Evolutionary conservation across 106 monocot species (phyloP).

Genomic region (Alisma plantagoaquatica): DNA sequence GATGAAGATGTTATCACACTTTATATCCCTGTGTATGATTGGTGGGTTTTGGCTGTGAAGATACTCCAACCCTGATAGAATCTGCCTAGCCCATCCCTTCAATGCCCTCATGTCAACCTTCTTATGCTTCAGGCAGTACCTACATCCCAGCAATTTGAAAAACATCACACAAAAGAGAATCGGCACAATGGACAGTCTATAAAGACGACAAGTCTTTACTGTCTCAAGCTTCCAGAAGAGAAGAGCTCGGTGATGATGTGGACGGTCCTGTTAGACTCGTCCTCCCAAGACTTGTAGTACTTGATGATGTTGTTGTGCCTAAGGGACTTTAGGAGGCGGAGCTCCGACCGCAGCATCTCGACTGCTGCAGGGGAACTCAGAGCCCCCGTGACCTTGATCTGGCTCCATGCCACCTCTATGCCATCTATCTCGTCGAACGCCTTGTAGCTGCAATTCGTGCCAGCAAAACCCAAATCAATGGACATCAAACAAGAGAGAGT

Average conservation of each 20-base stretch:
- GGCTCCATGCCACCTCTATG: constrained; percentile 75
- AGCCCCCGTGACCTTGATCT: constrained; percentile 33
- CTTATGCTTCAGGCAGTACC: constrained; percentile 65
- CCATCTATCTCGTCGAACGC: constrained; percentile 65
- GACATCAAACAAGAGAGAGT: too few species aligned
- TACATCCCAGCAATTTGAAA: too few species aligned
- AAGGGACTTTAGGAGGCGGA: constrained; percentile 42
- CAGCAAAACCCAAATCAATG: too few species aligned
- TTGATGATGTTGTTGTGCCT: constrained; percentile 53
- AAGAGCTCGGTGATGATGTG: constrained; percentile 79
- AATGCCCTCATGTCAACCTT: constrained; percentile 66
- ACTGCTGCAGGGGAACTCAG: constrained; percentile 24
- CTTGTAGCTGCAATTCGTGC: constrained; percentile 47
- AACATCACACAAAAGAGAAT: too few species aligned
- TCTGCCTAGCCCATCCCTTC: constrained; percentile 69
- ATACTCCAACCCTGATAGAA: constrained; percentile 48
- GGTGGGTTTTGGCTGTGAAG: constrained; percentile 57
- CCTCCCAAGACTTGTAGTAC: constrained; percentile 56
- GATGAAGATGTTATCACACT: constrained; percentile 81
- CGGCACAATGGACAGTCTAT: too few species aligned
- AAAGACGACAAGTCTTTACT: too few species aligned
- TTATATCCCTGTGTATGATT: constrained; percentile 67
- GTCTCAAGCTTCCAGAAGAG: constrained; percentile 63
- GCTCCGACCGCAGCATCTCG: constrained; percentile 45
- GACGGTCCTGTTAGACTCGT: constrained; percentile 25